Evolutionary conservation across 2,329 filamentous ascomycete genomes (phyloP), one percentile per base, ranked within the genome.

Genomic region (Diaporthe amygdali): DNA sequence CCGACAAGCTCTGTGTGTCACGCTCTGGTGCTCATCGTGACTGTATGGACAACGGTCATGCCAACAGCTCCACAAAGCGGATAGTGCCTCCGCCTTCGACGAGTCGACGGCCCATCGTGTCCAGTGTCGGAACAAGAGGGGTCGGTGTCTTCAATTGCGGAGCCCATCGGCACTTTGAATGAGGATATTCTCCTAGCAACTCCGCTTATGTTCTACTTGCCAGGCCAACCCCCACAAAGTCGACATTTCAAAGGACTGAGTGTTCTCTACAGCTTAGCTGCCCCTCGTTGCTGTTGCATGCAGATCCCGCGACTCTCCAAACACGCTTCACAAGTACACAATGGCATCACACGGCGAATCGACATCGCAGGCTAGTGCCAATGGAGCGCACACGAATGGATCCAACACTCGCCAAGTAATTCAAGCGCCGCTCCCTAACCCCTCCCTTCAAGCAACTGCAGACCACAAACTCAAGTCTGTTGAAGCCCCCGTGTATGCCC

Each of bases 391-490:
- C 10, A 25, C 32, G 17, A 17, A 55, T 55, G 52, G 52, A 55
- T 20, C 49, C 27, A 20, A 27, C 49, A 52, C 69, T 71, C 71
- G 46, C 20, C 30, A 72, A n/a, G 27, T 44, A 20, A 41, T 73
- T 15, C 56, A 73, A 22, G 37, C 66, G 12, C 69, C 80, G 34
- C 75, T 78, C 12, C 78, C 81, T 61, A 91, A 90, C 75, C 88
- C 88, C 6, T 88, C 87, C 2, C 80, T 90, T 15, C 85, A 89
- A 72, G 87, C 91, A 20, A 91, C 89, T 0, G 87, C 86, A 55
- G 88, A 91, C 75, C 89, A 91, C 76, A 82, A 83, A 6, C 76
- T 92, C 68, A 90, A 90, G 76, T 77, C 84, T 15, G 83, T 87
- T 34, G 85, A 91, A 54, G 88, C 87, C 1, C 89, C 89, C 8